A percentile compares a stretch with the other conserved stretches of the same genome.
Evolutionary conservation across 2,329 filamentous ascomycete species (phyloP).

Genomic region (Pestalotiopsis sp.): DNA sequence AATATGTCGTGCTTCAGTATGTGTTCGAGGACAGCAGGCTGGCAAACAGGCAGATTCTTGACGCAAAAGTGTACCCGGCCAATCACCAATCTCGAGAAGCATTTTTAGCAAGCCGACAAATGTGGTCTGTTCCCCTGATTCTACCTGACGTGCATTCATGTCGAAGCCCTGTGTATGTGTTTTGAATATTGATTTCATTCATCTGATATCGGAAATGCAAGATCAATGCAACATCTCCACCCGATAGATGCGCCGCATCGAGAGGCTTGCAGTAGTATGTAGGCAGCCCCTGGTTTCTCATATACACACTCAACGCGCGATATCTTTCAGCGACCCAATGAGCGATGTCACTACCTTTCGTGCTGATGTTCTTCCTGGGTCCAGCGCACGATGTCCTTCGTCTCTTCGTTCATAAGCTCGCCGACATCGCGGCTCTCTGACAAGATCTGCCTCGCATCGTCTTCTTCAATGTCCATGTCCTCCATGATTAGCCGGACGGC

Average conservation of each 20-base stretch:
- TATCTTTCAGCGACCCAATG: background rate
- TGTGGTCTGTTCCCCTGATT: background rate
- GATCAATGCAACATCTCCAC: background rate
- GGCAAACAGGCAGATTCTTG: background rate
- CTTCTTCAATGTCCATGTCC: conserved; percentile 47
- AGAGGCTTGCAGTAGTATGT: background rate
- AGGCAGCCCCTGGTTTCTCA: background rate
- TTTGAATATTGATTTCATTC: background rate
- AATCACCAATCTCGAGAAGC: background rate
- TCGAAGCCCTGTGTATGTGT: background rate
- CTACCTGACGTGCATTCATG: background rate
- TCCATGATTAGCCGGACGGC: conserved; percentile 56
- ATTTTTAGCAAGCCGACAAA: background rate
- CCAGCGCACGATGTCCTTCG: conserved; percentile 51
- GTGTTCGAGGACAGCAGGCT: background rate
- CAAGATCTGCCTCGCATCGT: conserved; percentile 55
- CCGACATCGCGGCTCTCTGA: conserved; percentile 68
- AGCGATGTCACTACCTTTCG: background rate
- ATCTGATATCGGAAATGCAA: background rate
- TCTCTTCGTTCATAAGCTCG: conserved; percentile 66
- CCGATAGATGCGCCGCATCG: background rate
- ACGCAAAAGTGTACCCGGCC: background rate
- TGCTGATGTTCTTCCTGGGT: conserved; percentile 24
- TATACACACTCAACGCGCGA: background rate
- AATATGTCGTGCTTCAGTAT: background rate